Evolutionary conservation across 495 filamentous ascomycete genomes (phyloP).

Genomic region (Penicillium taxi): DNA sequence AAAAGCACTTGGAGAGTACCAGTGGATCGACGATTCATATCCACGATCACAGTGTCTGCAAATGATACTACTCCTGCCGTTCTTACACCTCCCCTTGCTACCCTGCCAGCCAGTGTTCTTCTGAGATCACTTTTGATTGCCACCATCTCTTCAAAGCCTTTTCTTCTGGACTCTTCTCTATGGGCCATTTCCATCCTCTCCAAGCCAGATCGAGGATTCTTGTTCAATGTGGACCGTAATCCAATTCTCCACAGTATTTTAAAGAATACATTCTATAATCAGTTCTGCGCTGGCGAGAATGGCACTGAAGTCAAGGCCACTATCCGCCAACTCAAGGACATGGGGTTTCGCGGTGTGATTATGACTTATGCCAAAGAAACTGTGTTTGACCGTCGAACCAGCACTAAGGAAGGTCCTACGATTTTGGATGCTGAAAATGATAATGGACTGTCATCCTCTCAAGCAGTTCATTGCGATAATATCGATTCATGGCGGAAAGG

Average conservation of each 20-base stretch:
- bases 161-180: slow-evolving; percentile 57
- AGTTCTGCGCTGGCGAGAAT: slow-evolving; percentile 43
- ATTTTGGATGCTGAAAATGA: slow-evolving; percentile 14
- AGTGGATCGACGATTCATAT: slow-evolving; percentile 6
- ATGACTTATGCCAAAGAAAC: slow-evolving; percentile 42
- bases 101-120: slow-evolving; percentile 59
- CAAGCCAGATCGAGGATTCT: slow-evolving; percentile 17
- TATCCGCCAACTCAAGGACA: slow-evolving; percentile 28
- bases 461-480: slow-evolving; percentile 34
- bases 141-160: slow-evolving; percentile 63
- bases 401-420: slow-evolving; percentile 20
- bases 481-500: slow-evolving; percentile 63
- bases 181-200: slow-evolving; percentile 52
- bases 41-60: slow-evolving; percentile 6
- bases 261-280: slow-evolving; percentile 40
- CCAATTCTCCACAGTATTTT: slow-evolving; percentile 31
- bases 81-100: slow-evolving; percentile 46
- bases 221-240: slow-evolving; percentile 39
- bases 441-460: slow-evolving; percentile 2
- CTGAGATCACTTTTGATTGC: slow-evolving; percentile 69
- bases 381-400: slow-evolving; percentile 30
- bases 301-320: slow-evolving; percentile 25
- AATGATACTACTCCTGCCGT: background rate
- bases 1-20: background rate
- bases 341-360: slow-evolving; percentile 40